These are phyloP conservation scores for Telfairia occidentalis DNA, from an alignment of 331 rosid genomes.

Conservation along the genomic window DNA sequence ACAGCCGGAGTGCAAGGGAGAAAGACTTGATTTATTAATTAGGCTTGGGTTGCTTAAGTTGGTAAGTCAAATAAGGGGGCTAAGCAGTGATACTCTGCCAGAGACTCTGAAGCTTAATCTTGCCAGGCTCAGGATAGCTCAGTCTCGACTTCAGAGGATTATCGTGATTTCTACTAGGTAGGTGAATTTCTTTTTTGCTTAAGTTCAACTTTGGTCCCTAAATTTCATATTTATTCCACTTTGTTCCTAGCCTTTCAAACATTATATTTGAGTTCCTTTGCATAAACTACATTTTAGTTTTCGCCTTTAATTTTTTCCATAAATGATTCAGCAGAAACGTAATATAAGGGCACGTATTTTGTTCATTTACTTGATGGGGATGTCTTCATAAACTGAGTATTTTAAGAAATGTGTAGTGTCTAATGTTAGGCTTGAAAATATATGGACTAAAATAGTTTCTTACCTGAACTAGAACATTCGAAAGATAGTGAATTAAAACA, in stretches of 20 bases:
- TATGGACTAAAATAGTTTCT: not conserved
- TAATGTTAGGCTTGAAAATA: not conserved
- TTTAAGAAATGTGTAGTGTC: not conserved
- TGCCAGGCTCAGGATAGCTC: conserved; percentile 14
- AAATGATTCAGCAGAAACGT: no score
- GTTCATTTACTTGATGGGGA: no score
- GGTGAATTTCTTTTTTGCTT: not conserved
- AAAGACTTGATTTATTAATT: conserved; percentile 14
- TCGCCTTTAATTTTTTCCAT: not conserved
- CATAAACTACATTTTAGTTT: not conserved
- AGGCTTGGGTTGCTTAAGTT: conserved; percentile 21
- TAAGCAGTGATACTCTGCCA: conserved; percentile 7
- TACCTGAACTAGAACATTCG: not conserved
- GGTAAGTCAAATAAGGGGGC: conserved; percentile 13
- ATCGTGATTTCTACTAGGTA: conserved; percentile 15
- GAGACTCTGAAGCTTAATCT: conserved; percentile 20
- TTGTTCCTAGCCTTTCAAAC: not conserved
- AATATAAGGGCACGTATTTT: no score
- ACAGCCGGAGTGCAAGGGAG: conserved; percentile 19
- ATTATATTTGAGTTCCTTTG: not conserved
- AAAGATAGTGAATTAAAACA: not conserved
- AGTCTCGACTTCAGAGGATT: conserved; percentile 16
- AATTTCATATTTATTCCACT: not conserved
- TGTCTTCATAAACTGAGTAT: not conserved
- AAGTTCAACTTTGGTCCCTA: not conserved